Base-by-base conservation (phyloP, 1,139 yeast genomes). In the Sporopachydermia cereana region DNA sequence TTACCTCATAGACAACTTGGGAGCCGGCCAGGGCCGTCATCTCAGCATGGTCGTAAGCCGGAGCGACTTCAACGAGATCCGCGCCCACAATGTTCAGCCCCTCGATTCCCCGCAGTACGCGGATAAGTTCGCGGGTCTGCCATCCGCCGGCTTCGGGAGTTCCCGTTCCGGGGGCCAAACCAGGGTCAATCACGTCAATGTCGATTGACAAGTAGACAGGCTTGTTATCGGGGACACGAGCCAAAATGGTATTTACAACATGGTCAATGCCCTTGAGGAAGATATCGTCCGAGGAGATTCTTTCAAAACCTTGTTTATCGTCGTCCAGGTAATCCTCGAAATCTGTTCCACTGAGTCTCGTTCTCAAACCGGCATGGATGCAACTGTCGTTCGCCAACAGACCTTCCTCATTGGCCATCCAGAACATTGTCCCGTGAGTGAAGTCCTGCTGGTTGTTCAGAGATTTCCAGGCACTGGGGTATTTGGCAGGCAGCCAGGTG, bases 91-190 rank as follows among this genome's bases (percentile, higher is more conserved):
- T 53, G 49, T 77, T 76, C 55, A 82, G 66, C 9, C 62, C 62
- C 21, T 79, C 83, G 41, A 83, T 60, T 7, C 68, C 68, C 52
- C 89, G 69, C 49, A 83, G 63, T 24, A 83, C 68, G 48, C 77
- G 69, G 46, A 82, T 70, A 48, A 83, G 68, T 58, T 83, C 93
- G 48, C 93, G 69, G n/a, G 89, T 81, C 44, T 81, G 65, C 73
- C 85, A 74, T 46, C 93, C 93, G 47, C 93, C 93, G 3, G 82
- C 79, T 60, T 83, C 93, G 50, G 80, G 84, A 2, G 93, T 83
- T 7, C 93, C 93, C 1, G 93, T 83, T 1, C 91, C 93, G 46
- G 86, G 82, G 2, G 88, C 85, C 54, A 78, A 72, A 2, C 82
- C 85, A 1, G 91, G 91, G 57, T 83, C 93, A 51, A 83, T 66